A percentile compares a stretch with the other conserved stretches of the same genome.
Evolutionary conservation across 208 protist genomes (phyloP).

Genomic region (Phytomonas serpens): DNA sequence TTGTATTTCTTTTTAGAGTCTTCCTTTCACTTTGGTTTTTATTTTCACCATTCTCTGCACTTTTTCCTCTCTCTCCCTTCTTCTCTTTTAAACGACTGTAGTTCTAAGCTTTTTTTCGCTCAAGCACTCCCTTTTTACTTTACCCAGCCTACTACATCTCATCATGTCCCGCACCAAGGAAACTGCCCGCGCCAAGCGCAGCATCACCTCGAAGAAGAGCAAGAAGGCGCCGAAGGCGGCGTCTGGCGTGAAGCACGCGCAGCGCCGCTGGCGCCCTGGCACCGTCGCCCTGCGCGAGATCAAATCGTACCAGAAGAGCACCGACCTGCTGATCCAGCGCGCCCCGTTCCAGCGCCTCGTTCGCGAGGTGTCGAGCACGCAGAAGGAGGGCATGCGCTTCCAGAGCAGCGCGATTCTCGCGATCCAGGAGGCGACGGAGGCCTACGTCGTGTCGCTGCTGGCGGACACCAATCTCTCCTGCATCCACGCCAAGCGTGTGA

Average conservation of each 20-base stretch:
- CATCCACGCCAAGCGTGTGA: slow-evolving; percentile 84
- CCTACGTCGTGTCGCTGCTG: slow-evolving; percentile 88
- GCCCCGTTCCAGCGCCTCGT: slow-evolving; percentile 87
- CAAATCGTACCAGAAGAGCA: slow-evolving; percentile 79
- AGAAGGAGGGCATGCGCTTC: slow-evolving; percentile 81
- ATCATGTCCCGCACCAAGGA: slow-evolving; percentile 98
- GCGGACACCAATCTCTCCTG: slow-evolving; percentile 90
- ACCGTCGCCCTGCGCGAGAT: slow-evolving; percentile 98
- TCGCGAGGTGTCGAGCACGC: slow-evolving; percentile 66
- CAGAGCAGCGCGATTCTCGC: slow-evolving; percentile 75
- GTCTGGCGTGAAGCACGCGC: slow-evolving; percentile 96
- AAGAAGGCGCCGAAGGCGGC: slow-evolving; percentile 95
- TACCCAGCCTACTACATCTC: too few relatives aligned
- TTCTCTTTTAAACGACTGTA: slow-evolving; percentile 1
- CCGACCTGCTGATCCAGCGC: slow-evolving; percentile 86
- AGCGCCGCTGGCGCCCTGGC: slow-evolving; percentile 94
- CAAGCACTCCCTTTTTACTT: too few relatives aligned
- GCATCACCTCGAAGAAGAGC: slow-evolving; percentile 94
- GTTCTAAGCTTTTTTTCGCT: slow-evolving; percentile 6
- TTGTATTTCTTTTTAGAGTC: slow-evolving; percentile 11
- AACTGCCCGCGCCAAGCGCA: slow-evolving; percentile 95
- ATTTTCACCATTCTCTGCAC: background rate
- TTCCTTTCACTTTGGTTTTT: background rate
- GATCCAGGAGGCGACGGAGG: slow-evolving; percentile 88
- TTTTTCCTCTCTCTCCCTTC: background rate